phyloP scores from a whole-genome alignment of 371 early-diverging fungal species.

The Nematocida displodere region DNA sequence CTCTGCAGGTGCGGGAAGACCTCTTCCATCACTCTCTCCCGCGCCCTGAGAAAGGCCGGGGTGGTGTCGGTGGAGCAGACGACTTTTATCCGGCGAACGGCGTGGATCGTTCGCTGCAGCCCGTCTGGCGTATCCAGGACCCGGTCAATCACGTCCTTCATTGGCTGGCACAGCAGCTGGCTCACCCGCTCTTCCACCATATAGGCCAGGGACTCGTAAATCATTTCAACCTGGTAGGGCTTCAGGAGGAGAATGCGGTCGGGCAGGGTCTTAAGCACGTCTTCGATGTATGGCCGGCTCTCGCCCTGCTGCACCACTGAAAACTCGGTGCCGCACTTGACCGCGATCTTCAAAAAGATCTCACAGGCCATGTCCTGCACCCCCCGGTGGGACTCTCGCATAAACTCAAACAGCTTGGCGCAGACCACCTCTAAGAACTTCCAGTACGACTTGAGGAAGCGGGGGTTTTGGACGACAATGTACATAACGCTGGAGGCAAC shows the following conservation, averaged over 20 bases:
- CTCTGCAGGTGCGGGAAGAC: neutral
- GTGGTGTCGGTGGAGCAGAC: slow-evolving; percentile 13
- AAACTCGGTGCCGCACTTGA: neutral
- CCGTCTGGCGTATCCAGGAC: neutral
- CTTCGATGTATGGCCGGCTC: neutral
- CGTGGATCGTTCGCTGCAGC: neutral
- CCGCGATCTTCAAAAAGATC: slow-evolving; percentile 84
- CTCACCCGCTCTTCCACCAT: neutral
- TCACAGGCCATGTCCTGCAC: slow-evolving; percentile 99
- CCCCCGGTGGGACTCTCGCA: slow-evolving; percentile 97
- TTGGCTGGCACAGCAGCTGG: neutral
- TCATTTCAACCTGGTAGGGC: slow-evolving; percentile 13
- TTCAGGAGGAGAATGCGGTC: neutral
- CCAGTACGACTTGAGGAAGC: slow-evolving; percentile 94
- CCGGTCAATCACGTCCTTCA: neutral
- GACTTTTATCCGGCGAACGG: slow-evolving; percentile 5
- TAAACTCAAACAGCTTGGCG: slow-evolving; percentile 98
- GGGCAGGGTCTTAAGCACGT: slow-evolving; percentile 4
- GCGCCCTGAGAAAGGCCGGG: neutral
- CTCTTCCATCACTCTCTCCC: neutral
- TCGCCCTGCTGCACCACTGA: neutral
- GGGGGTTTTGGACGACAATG: slow-evolving; percentile 93
- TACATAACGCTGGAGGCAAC: slow-evolving; percentile 99
- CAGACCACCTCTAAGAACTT: slow-evolving; percentile 98
- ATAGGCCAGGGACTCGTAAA: slow-evolving; percentile 26